These are phyloP conservation scores for Candida railenensis DNA, from an alignment of 805 yeast species.

Conservation along the genomic window DNA sequence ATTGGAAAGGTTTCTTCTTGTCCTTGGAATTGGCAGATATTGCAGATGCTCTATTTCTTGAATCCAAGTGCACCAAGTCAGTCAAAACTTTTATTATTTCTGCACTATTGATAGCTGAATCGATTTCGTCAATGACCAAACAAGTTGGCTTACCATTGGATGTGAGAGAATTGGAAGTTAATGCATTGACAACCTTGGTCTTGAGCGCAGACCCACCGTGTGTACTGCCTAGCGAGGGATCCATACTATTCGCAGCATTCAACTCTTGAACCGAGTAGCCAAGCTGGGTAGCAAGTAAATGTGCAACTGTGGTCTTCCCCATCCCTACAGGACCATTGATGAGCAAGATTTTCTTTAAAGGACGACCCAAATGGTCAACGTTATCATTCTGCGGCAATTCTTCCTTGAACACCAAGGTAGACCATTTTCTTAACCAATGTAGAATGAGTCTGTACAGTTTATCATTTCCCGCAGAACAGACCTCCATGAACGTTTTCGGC, in stretches of 20 bases:
- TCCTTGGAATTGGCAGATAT: slow-evolving; percentile 11
- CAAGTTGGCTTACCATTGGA: slow-evolving; percentile 77
- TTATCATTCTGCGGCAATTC: slow-evolving; percentile 7
- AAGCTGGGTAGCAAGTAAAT: slow-evolving; percentile 75
- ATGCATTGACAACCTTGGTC: slow-evolving; percentile 49
- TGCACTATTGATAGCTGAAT: slow-evolving; percentile 39
- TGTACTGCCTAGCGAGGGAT: slow-evolving; percentile 19
- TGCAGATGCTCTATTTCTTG: slow-evolving; percentile 38
- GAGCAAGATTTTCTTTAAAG: slow-evolving; percentile 58
- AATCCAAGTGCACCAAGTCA: slow-evolving; percentile 63
- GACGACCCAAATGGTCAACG: slow-evolving; percentile 34
- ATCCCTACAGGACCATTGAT: slow-evolving; percentile 92
- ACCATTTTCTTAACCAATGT: slow-evolving; percentile 43
- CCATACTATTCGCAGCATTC: slow-evolving; percentile 63
- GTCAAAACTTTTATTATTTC: slow-evolving; percentile 48
- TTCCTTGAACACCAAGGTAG: slow-evolving; percentile 29
- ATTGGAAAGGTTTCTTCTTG: slow-evolving; percentile 33
- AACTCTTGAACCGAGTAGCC: slow-evolving; percentile 82
- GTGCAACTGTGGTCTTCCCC: slow-evolving; percentile 90
- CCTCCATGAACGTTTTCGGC: slow-evolving; percentile 32
- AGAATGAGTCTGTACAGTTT: slow-evolving; percentile 35
- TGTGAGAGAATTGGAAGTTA: slow-evolving; percentile 56
- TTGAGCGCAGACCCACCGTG: slow-evolving; percentile 31
- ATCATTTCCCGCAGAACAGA: slow-evolving; percentile 47
- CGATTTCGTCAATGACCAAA: slow-evolving; percentile 85